Evolutionary conservation across 305 asterid genomes (phyloP).

Genomic region (Lippia alba): DNA sequence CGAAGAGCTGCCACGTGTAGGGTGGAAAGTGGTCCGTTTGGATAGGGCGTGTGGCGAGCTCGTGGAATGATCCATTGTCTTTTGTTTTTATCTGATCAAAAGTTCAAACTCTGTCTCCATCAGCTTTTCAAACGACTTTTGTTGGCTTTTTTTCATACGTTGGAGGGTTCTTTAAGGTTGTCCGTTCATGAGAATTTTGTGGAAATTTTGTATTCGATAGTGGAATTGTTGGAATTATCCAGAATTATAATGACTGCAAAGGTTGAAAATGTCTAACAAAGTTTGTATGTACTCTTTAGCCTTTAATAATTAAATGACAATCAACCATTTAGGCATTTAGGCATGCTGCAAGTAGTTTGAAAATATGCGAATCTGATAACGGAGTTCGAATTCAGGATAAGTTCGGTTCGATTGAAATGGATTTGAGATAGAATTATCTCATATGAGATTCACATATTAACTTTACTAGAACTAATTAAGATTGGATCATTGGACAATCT

Average conservation of each 20-base stretch:
- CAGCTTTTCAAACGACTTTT: neutral
- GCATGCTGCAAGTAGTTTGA: too few relatives aligned
- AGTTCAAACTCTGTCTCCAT: neutral
- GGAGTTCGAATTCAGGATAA: too few relatives aligned
- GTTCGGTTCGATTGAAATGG: too few relatives aligned
- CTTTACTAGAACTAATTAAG: too few relatives aligned
- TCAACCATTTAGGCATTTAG: too few relatives aligned
- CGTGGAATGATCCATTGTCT: neutral
- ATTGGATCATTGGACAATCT: too few relatives aligned
- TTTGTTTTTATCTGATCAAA: neutral
- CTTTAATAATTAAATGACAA: too few relatives aligned
- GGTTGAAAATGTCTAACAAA: neutral
- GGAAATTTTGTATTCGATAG: neutral
- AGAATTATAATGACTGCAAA: neutral
- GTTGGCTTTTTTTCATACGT: neutral
- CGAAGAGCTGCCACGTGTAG: neutral
- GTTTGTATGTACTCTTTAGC: too few relatives aligned
- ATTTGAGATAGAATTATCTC: too few relatives aligned
- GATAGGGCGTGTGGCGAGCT: slow-evolving; percentile 9
- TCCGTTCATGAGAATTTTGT: neutral
- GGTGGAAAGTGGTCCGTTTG: neutral
- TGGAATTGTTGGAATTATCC: neutral
- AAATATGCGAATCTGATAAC: too few relatives aligned
- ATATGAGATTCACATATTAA: too few relatives aligned
- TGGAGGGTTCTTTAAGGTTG: neutral